Evolutionary conservation across 306 rosid genomes (phyloP).

Genomic region (Vigna nakashimae): DNA sequence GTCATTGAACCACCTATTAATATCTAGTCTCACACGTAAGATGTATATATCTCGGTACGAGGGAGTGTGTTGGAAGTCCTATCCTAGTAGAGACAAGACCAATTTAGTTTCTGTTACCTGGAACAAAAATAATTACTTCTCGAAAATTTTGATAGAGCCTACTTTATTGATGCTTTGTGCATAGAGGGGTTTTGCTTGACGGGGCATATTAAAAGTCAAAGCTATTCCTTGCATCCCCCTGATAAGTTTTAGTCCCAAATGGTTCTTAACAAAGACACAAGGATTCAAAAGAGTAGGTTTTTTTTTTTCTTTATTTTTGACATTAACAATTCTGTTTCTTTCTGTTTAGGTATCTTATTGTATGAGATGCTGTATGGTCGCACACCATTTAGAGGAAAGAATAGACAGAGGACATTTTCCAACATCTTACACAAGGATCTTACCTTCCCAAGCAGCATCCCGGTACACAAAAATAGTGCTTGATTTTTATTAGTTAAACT

Average conservation of each 20-base stretch:
- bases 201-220: background rate
- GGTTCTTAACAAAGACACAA: background rate
- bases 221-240: background rate
- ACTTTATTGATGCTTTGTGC: background rate
- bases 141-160: background rate
- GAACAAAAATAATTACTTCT: background rate
- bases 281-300: background rate
- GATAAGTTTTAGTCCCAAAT: no score
- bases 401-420: constrained; percentile 86
- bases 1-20: no score
- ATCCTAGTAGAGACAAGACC: no score
- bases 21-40: rapidly evolving
- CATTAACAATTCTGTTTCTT: constrained; percentile 25
- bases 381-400: constrained; percentile 94
- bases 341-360: constrained; percentile 75
- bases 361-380: constrained; percentile 98
- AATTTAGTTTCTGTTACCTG: background rate
- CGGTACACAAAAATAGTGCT: constrained; percentile 54
- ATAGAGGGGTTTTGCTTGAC: background rate
- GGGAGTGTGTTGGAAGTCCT: no score
- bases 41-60: no score
- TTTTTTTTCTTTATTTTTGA: background rate
- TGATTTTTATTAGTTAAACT: background rate
- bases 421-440: constrained; percentile 92
- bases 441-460: constrained; percentile 91